Evolutionary conservation across 2,329 filamentous ascomycete genomes (phyloP).

Genomic region (Trematosphaeria pertusa): DNA sequence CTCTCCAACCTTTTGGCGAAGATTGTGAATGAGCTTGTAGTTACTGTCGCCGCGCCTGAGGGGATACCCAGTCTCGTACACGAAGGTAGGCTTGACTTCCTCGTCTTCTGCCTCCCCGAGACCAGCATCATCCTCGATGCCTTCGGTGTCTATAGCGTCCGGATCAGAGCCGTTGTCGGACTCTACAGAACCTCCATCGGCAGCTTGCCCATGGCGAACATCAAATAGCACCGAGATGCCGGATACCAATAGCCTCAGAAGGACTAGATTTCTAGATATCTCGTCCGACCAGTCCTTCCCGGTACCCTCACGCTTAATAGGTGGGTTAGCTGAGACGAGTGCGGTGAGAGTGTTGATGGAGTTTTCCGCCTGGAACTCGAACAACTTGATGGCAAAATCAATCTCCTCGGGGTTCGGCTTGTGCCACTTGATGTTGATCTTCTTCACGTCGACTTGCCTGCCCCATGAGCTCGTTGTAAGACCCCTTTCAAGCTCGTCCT

Average conservation of each 20-base stretch:
- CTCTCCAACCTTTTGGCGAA: constrained; percentile 80
- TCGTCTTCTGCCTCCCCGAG: constrained; percentile 77
- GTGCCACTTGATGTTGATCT: constrained; percentile 91
- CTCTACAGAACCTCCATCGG: constrained; percentile 51
- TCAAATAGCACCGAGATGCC: constrained; percentile 92
- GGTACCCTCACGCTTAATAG: constrained; percentile 88
- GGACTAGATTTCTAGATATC: constrained; percentile 85
- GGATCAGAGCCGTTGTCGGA: constrained; percentile 57
- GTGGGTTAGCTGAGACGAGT: constrained; percentile 81
- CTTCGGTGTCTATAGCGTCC: constrained; percentile 53
- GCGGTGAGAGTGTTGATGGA: constrained; percentile 77
- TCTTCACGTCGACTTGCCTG: constrained; percentile 72
- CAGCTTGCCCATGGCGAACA: constrained; percentile 56
- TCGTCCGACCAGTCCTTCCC: constrained; percentile 99
- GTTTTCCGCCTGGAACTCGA: constrained; percentile 79
- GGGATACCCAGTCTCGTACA: constrained; percentile 87
- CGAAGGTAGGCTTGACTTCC: constrained; percentile 83
- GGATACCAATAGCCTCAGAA: constrained; percentile 86
- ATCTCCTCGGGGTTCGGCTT: constrained; percentile 80
- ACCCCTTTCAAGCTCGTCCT: constrained; percentile 72
- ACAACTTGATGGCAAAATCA: constrained; percentile 86
- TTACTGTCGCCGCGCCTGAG: constrained; percentile 64
- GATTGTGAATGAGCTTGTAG: constrained; percentile 79
- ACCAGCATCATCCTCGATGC: constrained; percentile 57
- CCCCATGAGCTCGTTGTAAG: constrained; percentile 86